Evolutionary conservation across 495 filamentous ascomycete genomes (phyloP).

Genomic region (Talaromyces proteolyticus): DNA sequence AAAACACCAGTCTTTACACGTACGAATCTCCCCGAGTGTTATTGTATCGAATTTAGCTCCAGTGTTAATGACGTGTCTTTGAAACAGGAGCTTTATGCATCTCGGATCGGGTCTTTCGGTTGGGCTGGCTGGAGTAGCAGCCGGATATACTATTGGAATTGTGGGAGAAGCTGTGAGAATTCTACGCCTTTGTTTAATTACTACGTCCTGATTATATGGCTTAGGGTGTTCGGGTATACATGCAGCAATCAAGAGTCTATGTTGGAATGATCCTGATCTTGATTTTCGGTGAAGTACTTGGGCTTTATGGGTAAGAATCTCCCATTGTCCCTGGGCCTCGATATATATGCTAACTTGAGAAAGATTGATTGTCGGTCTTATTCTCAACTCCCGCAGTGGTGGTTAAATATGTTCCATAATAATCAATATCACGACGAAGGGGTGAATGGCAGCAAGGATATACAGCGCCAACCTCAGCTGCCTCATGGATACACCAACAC

Average conservation of each 20-base stretch:
- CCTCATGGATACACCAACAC: no score
- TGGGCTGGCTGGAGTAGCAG: slow-evolving; percentile 87
- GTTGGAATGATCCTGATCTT: slow-evolving; percentile 98
- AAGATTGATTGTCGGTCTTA: slow-evolving; percentile 53
- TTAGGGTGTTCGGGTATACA: slow-evolving; percentile 84
- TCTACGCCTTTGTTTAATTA: neutral
- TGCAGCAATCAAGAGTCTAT: slow-evolving; percentile 92
- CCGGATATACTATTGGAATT: slow-evolving; percentile 92
- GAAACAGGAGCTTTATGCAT: slow-evolving; percentile 78
- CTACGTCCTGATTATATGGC: slow-evolving; percentile 17
- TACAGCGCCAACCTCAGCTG: no score
- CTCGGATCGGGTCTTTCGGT: slow-evolving; percentile 87
- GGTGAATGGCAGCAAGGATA: neutral
- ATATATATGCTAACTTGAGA: slow-evolving; percentile 17
- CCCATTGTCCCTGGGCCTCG: neutral
- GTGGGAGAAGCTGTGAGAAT: slow-evolving; percentile 77
- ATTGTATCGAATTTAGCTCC: neutral
- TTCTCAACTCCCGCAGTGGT: slow-evolving; percentile 39
- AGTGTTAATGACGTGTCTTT: slow-evolving; percentile 13
- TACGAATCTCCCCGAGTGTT: slow-evolving; percentile 30
- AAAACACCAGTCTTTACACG: slow-evolving; percentile 77
- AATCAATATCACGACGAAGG: neutral
- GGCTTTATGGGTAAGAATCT: slow-evolving; percentile 81
- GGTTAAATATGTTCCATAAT: neutral
- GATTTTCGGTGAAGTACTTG: slow-evolving; percentile 97